Evolutionary conservation across 169 alveolate species (phyloP), one percentile per base, ranked within the genome.

Genomic region (Babesia ovata): DNA sequence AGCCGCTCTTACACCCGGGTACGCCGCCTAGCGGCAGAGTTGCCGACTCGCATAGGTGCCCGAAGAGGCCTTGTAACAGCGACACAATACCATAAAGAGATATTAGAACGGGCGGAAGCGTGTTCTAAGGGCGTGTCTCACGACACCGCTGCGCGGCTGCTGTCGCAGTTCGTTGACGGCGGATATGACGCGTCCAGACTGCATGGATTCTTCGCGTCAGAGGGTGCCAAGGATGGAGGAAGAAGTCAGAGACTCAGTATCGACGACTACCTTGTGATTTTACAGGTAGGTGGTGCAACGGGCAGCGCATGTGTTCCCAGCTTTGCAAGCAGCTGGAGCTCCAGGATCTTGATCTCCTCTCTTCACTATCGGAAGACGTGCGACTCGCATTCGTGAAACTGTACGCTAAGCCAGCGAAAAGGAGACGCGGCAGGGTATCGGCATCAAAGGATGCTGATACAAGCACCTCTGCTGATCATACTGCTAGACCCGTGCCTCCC

Each of bases 311-410:
- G 39, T 36, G 36, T 33, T 36, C 39, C 29, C 61, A 77, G 86
- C 28, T 63, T 45, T 77, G 86, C 63, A 49, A 56, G 22, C 36
- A 33, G 39, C 61, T 66, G 22, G 49, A 59, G 29, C 16, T 77
- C 21, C 44, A 48, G 21, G 86, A 77, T 28, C 29, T 77, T 33
- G 86, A 77, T 42, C 60, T 77, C 26, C 24, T 77, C 9, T 53
- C 86, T 0, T 60, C 86, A 2, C 45, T 77, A 2, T 77, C 79
- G 45, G 86, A 63, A n/a, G 61, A 69, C 36, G 2, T 77, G 16
- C 72, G 78, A 9, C 61, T 54, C 21, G 53, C 70, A 7, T 62
- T 63, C 44, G 52, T 60, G 21, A 49, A 70, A 39, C 26, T 46
- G 28, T 48, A 67, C 44, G 50, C 50, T 4, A 42, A 28, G 33